Base-by-base conservation (phyloP, 306 rosid species). In the Comarum palustre region DNA sequence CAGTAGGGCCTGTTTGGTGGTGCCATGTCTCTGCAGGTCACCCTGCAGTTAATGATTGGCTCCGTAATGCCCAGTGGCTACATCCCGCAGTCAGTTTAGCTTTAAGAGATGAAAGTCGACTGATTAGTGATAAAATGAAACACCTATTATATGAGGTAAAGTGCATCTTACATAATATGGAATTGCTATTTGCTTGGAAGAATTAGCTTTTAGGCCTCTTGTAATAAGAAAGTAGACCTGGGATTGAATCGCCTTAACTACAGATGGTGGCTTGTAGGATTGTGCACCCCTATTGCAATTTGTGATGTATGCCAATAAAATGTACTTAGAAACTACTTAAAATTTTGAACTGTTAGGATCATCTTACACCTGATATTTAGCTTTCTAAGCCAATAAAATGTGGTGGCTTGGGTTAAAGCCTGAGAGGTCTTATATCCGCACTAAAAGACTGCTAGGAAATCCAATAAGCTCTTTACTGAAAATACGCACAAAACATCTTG, bases 1-100 rank as follows among this genome's bases (percentile, higher is more conserved):
- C 97, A 3, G 88, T 87, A 24, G 99, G 99, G 57, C 97, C 99
- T 19, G 72, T 55, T 73, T 95, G 96, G 99, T 95, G 99, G 99
- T 88, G 99, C 80, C 91, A 95, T 84, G 84, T 95, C 74, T 78
- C 87, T 78, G 96, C 96, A 55, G 82, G 81, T 71, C 90, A 91
- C 71, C 96, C 92, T 15, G 71, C 78, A 11, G 76, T 84, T 80
- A 84, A 78, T 68, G 46, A 85, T 6, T 95, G 99, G 99, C 95
- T 95, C 76, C 81, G 82, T 66, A 86, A 20, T 82, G 89, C 96
- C 71, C 96, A 84, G 72, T 91, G 97, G 96, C 74, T 95, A 17
- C 97, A 91, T 71, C 99, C 99, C 70, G 97, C 99, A 41, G 83
- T 95, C 64, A 86, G 92, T 77, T 80, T 84, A 69, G 99, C 97